These are phyloP conservation scores for Candida bentonensis DNA, from an alignment of 805 yeast genomes.

Conservation along the genomic window DNA sequence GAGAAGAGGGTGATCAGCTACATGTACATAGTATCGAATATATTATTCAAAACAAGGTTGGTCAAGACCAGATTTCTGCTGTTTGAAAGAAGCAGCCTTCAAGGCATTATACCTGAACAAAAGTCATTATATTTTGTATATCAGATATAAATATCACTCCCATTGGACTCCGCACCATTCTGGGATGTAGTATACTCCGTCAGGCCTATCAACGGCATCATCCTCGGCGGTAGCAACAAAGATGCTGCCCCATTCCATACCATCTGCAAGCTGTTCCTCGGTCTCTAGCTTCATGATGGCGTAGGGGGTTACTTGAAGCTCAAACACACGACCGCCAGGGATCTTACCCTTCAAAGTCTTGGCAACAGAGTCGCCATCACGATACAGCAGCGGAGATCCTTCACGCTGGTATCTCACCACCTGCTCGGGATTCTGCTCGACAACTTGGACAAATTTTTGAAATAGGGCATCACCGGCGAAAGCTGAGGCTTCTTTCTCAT, in stretches of 20 bases:
- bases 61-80: too few species aligned
- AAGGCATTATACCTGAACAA: not conserved
- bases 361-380: constrained; percentile 43
- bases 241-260: constrained; percentile 98
- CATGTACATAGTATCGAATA: not conserved
- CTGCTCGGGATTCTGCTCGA: constrained; percentile 75
- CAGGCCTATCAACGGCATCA: constrained; percentile 43
- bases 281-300: constrained; percentile 69
- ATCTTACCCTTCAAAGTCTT: constrained; percentile 29
- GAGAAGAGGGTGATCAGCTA: constrained; percentile 7
- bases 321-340: constrained; percentile 48
- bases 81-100: not conserved
- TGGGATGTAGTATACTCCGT: constrained; percentile 66
- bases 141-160: constrained; percentile 35
- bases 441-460: constrained; percentile 60
- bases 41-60: too few species aligned
- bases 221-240: constrained; percentile 63
- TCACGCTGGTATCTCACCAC: constrained; percentile 73
- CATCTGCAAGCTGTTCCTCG: constrained; percentile 36
- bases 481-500: constrained; percentile 8
- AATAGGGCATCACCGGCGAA: constrained; percentile 54
- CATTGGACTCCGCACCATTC: constrained; percentile 81
- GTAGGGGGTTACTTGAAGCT: constrained; percentile 90
- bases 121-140: not conserved
- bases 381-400: constrained; percentile 65